Evolutionary conservation across 2,329 filamentous ascomycete genomes (phyloP).

Genomic region (Fonsecaea pedrosoi): DNA sequence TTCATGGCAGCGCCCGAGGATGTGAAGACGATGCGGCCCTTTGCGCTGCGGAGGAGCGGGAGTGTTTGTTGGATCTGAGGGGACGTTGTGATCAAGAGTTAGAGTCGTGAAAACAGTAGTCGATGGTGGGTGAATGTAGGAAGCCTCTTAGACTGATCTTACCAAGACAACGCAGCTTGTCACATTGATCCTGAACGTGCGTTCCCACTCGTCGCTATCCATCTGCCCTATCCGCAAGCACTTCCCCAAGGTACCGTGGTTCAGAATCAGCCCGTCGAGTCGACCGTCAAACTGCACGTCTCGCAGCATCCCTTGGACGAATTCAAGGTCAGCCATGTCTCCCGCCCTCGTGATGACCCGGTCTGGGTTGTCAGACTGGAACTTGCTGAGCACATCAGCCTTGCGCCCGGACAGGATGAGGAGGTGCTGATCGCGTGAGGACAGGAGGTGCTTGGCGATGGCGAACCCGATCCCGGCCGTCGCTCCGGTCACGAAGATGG

Average conservation of each 20-base stretch:
- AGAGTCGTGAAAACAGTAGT: neutral
- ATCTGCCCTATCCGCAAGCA: slow-evolving; percentile 73
- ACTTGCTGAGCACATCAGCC: slow-evolving; percentile 58
- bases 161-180: slow-evolving; percentile 83
- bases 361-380: slow-evolving; percentile 60
- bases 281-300: slow-evolving; percentile 72
- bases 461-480: slow-evolving; percentile 68
- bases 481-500: slow-evolving; percentile 72
- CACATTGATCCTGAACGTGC: slow-evolving; percentile 81
- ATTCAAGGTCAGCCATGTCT: slow-evolving; percentile 61
- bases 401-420: slow-evolving; percentile 66
- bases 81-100: neutral
- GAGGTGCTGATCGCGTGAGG: slow-evolving; percentile 57
- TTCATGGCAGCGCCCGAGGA: slow-evolving; percentile 77
- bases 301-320: slow-evolving; percentile 67
- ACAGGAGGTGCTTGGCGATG: slow-evolving; percentile 65
- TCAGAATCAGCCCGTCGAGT: slow-evolving; percentile 82
- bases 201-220: slow-evolving; percentile 75
- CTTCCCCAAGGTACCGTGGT: slow-evolving; percentile 83
- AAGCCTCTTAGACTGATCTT: slow-evolving; percentile 43
- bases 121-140: neutral
- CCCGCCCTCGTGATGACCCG: slow-evolving; percentile 64
- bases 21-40: slow-evolving; percentile 76
- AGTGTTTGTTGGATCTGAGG: slow-evolving; percentile 73
- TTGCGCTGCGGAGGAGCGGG: slow-evolving; percentile 68